Evolutionary conservation across 2,329 filamentous ascomycete species (phyloP).

Genomic region (Ophiostoma fasciatum): DNA sequence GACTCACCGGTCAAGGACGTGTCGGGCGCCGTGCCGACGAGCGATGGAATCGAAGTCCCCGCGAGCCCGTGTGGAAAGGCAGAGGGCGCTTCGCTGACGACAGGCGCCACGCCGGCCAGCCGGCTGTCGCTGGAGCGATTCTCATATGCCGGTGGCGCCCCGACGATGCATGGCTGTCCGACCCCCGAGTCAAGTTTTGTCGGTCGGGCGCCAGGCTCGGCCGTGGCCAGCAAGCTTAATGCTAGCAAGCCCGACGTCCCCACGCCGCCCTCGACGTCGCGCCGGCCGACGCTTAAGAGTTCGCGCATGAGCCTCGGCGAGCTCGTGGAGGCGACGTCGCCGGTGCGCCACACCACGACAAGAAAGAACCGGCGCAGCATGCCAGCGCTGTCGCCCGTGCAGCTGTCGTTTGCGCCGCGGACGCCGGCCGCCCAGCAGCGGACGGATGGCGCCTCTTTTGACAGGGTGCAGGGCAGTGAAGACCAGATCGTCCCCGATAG

Average conservation of each 20-base stretch:
- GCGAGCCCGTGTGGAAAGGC: conserved; percentile 6
- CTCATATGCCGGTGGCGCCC: conserved; percentile 11
- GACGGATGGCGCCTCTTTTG: conserved; percentile 13
- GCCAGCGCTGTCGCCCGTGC: conserved; percentile 20
- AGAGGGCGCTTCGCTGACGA: too few relatives aligned
- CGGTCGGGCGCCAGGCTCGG: not conserved
- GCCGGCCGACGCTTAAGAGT: not conserved
- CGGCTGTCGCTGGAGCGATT: conserved; percentile 12
- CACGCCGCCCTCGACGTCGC: conserved; percentile 4
- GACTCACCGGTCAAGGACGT: conserved; percentile 15
- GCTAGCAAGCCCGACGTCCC: not conserved
- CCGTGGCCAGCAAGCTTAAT: not conserved
- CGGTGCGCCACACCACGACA: not conserved
- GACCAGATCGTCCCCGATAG: conserved; percentile 41
- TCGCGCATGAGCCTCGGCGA: conserved; percentile 7
- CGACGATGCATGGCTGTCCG: conserved; percentile 25
- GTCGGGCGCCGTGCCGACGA: conserved; percentile 1
- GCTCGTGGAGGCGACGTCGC: conserved; percentile 4
- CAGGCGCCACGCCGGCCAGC: conserved; percentile 2
- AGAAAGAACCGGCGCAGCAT: conserved; percentile 12
- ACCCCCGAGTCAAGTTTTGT: conserved; percentile 21
- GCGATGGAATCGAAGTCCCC: conserved; percentile 9
- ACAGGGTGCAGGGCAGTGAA: conserved; percentile 40
- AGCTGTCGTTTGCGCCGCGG: conserved; percentile 39
- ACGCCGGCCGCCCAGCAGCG: conserved; percentile 30